phyloP scores from a whole-genome alignment of 176 grass and related monocot genomes.

The Eremochloa ophiuroides region DNA sequence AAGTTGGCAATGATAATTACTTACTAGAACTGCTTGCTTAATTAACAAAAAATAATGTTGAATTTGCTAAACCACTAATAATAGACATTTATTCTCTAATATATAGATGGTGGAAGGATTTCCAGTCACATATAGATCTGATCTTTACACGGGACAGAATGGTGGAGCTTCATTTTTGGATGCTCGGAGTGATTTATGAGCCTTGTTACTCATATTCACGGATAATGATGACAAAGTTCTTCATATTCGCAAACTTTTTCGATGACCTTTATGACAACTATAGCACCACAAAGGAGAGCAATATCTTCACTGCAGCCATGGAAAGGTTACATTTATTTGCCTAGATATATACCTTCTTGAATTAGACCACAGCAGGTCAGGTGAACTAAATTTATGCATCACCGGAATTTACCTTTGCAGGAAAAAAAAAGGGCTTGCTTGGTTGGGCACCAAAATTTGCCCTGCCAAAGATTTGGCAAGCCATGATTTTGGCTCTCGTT shows the following conservation, averaged over 20 bases:
- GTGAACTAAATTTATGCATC: too few species aligned
- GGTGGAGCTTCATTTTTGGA: slow-evolving; percentile 47
- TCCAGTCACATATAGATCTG: not conserved
- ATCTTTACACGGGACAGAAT: slow-evolving; percentile 31
- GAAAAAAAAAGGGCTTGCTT: too few species aligned
- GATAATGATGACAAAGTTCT: slow-evolving; percentile 25
- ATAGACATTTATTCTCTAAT: too few species aligned
- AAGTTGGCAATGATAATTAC: too few species aligned
- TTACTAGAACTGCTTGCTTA: too few species aligned
- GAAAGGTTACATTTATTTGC: slow-evolving; percentile 53
- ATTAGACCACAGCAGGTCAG: too few species aligned
- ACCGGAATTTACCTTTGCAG: not conserved
- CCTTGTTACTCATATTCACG: slow-evolving; percentile 32
- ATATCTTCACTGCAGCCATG: slow-evolving; percentile 25
- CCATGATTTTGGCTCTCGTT: too few species aligned
- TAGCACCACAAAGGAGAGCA: slow-evolving; percentile 42
- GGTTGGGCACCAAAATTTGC: too few species aligned
- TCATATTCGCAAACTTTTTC: not conserved
- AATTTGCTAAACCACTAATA: not conserved
- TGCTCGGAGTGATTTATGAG: slow-evolving; percentile 29
- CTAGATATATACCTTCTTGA: not conserved
- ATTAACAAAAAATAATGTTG: too few species aligned
- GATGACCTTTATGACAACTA: slow-evolving; percentile 57
- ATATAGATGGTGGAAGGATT: slow-evolving; percentile 49
- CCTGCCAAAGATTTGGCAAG: too few species aligned